Conservation (phyloP, 495 filamentous ascomycete species). For the Trichoderma erinaceum region DNA sequence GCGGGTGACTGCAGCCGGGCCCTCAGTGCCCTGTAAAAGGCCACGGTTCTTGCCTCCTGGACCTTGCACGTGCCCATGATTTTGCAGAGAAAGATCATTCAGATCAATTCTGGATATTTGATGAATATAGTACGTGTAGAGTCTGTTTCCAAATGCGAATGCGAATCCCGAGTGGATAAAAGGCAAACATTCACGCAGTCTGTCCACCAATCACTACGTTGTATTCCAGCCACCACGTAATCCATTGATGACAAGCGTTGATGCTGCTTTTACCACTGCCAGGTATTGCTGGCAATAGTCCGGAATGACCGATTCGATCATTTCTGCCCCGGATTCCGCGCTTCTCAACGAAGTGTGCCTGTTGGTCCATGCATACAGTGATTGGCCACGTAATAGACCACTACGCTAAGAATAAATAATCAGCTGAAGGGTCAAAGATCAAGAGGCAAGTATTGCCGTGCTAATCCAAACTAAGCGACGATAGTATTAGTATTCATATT, state of each 20-base stretch:
- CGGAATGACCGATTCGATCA: not conserved
- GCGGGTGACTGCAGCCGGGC: conserved; percentile 1
- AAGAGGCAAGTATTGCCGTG: too few relatives aligned
- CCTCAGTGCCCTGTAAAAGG: not conserved
- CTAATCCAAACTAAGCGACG: too few relatives aligned
- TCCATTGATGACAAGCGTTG: too few relatives aligned
- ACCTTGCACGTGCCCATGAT: not conserved
- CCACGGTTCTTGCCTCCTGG: not conserved
- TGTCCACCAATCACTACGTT: too few relatives aligned
- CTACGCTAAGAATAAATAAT: too few relatives aligned
- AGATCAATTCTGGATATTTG: not conserved
- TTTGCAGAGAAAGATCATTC: not conserved
- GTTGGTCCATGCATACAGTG: not conserved
- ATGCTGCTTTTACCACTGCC: too few relatives aligned
- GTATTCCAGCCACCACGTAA: too few relatives aligned
- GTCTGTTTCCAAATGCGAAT: not conserved
- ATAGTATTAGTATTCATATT: too few relatives aligned
- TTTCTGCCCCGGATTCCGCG: not conserved
- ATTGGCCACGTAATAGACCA: not conserved
- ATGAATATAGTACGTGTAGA: too few relatives aligned
- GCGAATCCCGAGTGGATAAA: not conserved
- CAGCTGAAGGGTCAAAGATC: too few relatives aligned
- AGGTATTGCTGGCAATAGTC: too few relatives aligned
- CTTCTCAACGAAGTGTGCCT: not conserved
- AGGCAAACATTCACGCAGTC: too few relatives aligned